phyloP scores from a whole-genome alignment of 257 asterid genomes.

The Solanum chiquidenum region DNA sequence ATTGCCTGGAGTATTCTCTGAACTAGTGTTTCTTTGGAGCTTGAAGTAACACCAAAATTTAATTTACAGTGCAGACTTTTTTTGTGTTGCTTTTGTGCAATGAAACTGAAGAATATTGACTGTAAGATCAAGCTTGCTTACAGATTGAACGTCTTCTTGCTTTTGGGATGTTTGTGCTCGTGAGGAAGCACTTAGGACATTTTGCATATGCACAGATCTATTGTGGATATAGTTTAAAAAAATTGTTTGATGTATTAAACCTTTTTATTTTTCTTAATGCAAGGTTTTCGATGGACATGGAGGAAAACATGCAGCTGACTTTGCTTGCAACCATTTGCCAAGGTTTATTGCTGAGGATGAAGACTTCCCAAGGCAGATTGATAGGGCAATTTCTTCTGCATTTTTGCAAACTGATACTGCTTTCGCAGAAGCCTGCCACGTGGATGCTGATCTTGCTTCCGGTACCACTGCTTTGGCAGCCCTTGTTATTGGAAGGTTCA shows the following conservation, averaged over 20 bases:
- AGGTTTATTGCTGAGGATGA: slow-evolving; percentile 62
- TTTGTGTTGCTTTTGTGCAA: background rate
- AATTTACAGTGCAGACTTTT: background rate
- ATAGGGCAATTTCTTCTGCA: slow-evolving; percentile 68
- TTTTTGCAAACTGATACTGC: slow-evolving; percentile 80
- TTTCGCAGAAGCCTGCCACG: slow-evolving; percentile 80
- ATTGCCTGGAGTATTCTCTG: background rate
- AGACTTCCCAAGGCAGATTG: slow-evolving; percentile 63
- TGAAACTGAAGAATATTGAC: background rate
- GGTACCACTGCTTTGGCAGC: slow-evolving; percentile 98
- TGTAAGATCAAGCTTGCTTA: background rate
- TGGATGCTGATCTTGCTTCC: slow-evolving; percentile 81
- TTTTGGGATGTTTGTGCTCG: background rate
- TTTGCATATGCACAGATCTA: background rate
- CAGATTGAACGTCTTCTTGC: background rate
- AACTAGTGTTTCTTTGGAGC: background rate
- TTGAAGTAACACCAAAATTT: background rate
- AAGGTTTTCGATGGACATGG: slow-evolving; percentile 99
- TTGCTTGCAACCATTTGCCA: slow-evolving; percentile 78
- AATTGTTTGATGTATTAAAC: background rate
- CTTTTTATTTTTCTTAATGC: background rate
- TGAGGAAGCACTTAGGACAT: background rate
- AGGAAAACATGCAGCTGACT: slow-evolving; percentile 97
- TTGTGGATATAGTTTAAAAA: background rate
- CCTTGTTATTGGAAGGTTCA: slow-evolving; percentile 72